Evolutionary conservation across 2,329 filamentous ascomycete genomes (phyloP).

Genomic region (Alternaria metachromatica): DNA sequence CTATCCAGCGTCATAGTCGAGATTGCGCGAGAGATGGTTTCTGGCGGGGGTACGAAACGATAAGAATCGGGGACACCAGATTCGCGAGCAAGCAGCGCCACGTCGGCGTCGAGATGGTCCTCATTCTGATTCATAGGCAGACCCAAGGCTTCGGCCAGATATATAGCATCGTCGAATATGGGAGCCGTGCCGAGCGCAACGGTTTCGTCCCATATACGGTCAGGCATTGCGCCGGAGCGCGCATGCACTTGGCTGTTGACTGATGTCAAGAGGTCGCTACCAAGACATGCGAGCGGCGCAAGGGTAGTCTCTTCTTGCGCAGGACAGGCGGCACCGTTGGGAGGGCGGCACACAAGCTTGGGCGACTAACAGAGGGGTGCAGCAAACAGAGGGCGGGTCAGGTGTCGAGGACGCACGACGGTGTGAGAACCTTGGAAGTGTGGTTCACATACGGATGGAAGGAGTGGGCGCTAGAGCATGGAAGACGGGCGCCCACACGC

Average conservation of each 20-base stretch:
- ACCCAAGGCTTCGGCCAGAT: constrained; percentile 39
- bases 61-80: constrained; percentile 45
- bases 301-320: constrained; percentile 8
- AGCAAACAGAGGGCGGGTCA: constrained; percentile 10
- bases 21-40: constrained; percentile 35
- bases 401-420: constrained; percentile 11
- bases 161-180: constrained; percentile 46
- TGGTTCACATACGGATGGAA: constrained; percentile 3
- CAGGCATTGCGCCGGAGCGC: constrained; percentile 43
- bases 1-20: constrained; percentile 41
- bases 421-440: constrained; percentile 3
- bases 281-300: constrained; percentile 26
- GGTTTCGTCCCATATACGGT: constrained; percentile 28
- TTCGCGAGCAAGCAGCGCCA: constrained; percentile 36
- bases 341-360: constrained; percentile 9
- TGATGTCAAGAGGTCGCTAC: constrained; percentile 30
- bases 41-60: constrained; percentile 32
- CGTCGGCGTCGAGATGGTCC: constrained; percentile 39
- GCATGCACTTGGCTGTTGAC: constrained; percentile 33
- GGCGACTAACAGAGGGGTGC: constrained; percentile 3
- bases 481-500: background rate
- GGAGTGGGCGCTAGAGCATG: constrained; percentile 8
- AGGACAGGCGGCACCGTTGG: constrained; percentile 1
- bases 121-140: constrained; percentile 36
- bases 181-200: constrained; percentile 35